These are phyloP conservation scores for Ogataea neopini DNA, from an alignment of 805 yeast species.

Conservation along the genomic window DNA sequence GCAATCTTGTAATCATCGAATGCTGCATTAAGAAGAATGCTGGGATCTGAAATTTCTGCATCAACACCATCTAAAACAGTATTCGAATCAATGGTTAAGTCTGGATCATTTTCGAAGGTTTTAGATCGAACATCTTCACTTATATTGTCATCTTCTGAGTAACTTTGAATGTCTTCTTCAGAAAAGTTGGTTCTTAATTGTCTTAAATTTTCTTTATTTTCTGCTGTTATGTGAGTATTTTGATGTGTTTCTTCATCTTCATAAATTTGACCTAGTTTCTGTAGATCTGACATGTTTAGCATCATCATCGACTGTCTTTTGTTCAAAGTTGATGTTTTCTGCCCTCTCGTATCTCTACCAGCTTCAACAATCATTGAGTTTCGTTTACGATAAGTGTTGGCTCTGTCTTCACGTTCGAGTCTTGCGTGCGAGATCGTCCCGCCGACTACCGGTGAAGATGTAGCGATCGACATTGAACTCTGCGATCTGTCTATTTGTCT, in stretches of 20 bases:
- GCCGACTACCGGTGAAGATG: neutral
- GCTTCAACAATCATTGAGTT: slow-evolving; percentile 8
- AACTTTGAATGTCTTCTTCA: slow-evolving; percentile 7
- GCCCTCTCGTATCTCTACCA: neutral
- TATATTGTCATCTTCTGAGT: slow-evolving; percentile 1
- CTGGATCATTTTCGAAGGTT: slow-evolving; percentile 5
- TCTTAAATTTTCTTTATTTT: slow-evolving; percentile 7
- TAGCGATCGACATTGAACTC: neutral
- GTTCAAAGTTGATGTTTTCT: neutral
- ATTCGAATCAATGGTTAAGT: slow-evolving; percentile 23
- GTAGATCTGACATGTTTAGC: slow-evolving; percentile 12
- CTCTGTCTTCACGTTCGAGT: neutral
- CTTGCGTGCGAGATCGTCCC: neutral
- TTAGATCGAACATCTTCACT: slow-evolving; percentile 4
- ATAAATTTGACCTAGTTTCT: slow-evolving; percentile 8
- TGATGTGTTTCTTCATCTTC: slow-evolving; percentile 3
- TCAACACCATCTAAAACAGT: slow-evolving; percentile 19
- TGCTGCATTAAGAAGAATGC: slow-evolving; percentile 24
- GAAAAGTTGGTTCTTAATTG: slow-evolving; percentile 10
- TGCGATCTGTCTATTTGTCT: slow-evolving; percentile 3
- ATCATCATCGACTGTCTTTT: slow-evolving; percentile 23
- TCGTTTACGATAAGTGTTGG: neutral
- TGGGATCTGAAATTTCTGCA: slow-evolving; percentile 20
- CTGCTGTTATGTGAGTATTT: slow-evolving; percentile 1
- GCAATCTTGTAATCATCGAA: slow-evolving; percentile 29